phyloP scores from a whole-genome alignment of 352 stramenopile species.

The Pythium plurisporium region DNA sequence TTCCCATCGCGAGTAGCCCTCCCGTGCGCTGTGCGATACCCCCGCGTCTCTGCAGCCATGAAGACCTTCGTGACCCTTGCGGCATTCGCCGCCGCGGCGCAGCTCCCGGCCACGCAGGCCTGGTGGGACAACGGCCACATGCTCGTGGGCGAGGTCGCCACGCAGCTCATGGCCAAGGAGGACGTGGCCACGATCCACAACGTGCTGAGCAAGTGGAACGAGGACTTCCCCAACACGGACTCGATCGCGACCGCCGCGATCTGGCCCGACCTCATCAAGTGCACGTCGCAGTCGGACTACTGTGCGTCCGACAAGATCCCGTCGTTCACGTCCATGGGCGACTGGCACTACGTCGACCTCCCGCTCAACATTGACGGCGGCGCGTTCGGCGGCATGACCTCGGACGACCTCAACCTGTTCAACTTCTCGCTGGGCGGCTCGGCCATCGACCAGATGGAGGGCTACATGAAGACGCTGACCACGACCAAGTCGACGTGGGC shows the following conservation, averaged over 20 bases:
- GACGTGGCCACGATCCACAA: conserved; percentile 24
- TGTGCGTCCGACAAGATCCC: conserved; percentile 21
- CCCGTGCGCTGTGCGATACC: conserved; percentile 2
- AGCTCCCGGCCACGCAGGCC: conserved; percentile 8
- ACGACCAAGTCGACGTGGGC: conserved; percentile 61
- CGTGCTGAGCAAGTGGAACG: conserved; percentile 23
- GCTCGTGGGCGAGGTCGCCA: conserved; percentile 28
- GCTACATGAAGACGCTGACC: conserved; percentile 35
- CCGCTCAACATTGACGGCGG: conserved; percentile 47
- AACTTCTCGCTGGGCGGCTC: conserved; percentile 43
- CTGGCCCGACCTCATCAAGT: conserved; percentile 38
- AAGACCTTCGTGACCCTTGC: conserved; percentile 19
- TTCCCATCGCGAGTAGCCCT: conserved; percentile 6
- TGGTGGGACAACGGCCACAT: conserved; percentile 41
- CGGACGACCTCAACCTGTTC: conserved; percentile 41
- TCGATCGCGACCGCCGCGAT: conserved; percentile 28
- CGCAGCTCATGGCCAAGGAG: conserved; percentile 23
- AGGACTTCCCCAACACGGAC: conserved; percentile 30
- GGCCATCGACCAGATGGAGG: conserved; percentile 34
- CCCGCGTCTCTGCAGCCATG: neutral
- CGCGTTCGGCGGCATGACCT: conserved; percentile 24
- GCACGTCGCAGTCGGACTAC: conserved; percentile 16
- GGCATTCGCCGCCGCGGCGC: conserved; percentile 5
- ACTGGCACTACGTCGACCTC: conserved; percentile 73
- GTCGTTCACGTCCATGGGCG: conserved; percentile 45